Conservation (phyloP, 2,329 filamentous ascomycete genomes). For the Tolypocladium amazonense region DNA sequence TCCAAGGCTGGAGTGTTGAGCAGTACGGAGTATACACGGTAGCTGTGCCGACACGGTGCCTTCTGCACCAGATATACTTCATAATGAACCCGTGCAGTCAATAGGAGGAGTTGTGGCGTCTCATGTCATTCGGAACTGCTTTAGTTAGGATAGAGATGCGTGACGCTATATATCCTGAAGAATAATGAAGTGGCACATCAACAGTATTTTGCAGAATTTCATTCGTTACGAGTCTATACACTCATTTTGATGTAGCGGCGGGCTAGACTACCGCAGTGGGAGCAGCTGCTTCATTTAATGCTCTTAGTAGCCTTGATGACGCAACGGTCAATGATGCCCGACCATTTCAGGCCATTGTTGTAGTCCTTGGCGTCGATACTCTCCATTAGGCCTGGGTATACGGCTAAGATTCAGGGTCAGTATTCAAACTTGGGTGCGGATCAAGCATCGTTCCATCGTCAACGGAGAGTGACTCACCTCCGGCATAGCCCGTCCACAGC, state of each 20-base stretch:
- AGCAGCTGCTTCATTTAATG: constrained; percentile 12
- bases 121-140: neutral
- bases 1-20: neutral
- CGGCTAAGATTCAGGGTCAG: constrained; percentile 26
- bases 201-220: neutral
- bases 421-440: neutral
- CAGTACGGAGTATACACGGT: neutral
- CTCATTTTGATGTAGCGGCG: neutral
- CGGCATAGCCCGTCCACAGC: constrained; percentile 82
- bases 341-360: constrained; percentile 47
- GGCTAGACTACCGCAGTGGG: neutral
- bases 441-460: no score
- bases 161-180: neutral
- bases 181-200: no score
- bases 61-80: neutral
- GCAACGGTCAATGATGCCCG: constrained; percentile 43
- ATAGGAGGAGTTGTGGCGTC: neutral
- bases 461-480: constrained; percentile 39
- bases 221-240: neutral
- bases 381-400: constrained; percentile 52
- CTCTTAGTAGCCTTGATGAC: constrained; percentile 35
- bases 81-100: neutral
- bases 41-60: no score
- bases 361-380: constrained; percentile 51
- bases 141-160: neutral